These are phyloP conservation scores for Blastomyces parvus DNA, from an alignment of 2,329 filamentous ascomycete species.

Conservation along the genomic window DNA sequence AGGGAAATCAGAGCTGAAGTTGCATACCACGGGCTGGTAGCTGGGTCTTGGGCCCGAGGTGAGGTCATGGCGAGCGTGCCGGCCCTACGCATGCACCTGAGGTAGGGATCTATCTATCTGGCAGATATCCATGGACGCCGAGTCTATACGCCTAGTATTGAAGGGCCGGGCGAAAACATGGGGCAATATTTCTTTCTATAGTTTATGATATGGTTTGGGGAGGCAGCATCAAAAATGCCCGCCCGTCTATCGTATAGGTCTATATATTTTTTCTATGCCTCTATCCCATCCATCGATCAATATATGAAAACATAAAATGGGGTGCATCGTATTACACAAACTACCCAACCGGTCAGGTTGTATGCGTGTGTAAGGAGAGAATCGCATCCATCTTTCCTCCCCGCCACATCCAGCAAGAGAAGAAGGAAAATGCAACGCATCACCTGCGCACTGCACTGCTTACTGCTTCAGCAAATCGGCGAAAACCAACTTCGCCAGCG, in stretches of 20 bases:
- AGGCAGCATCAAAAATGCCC: not conserved
- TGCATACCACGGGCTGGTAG: too few relatives aligned
- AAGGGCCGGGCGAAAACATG: too few relatives aligned
- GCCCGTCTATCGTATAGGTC: not conserved
- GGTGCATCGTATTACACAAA: not conserved
- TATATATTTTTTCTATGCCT: not conserved
- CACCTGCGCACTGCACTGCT: not conserved
- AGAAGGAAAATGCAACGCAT: not conserved
- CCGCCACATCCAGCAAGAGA: not conserved
- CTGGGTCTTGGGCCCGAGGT: too few relatives aligned
- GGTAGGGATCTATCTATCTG: not conserved
- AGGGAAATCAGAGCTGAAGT: too few relatives aligned
- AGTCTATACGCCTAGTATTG: not conserved
- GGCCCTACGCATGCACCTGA: too few relatives aligned
- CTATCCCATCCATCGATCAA: not conserved
- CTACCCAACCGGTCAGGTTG: not conserved
- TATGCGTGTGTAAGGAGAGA: not conserved
- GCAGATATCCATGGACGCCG: not conserved
- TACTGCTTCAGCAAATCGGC: slow-evolving; percentile 12
- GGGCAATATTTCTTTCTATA: not conserved
- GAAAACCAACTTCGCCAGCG: slow-evolving; percentile 42
- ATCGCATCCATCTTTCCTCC: not conserved
- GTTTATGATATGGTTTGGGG: not conserved
- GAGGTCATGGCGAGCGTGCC: too few relatives aligned
- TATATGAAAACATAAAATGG: not conserved